phyloP scores from a whole-genome alignment of 495 filamentous ascomycete genomes.

The Neurospora sp. region DNA sequence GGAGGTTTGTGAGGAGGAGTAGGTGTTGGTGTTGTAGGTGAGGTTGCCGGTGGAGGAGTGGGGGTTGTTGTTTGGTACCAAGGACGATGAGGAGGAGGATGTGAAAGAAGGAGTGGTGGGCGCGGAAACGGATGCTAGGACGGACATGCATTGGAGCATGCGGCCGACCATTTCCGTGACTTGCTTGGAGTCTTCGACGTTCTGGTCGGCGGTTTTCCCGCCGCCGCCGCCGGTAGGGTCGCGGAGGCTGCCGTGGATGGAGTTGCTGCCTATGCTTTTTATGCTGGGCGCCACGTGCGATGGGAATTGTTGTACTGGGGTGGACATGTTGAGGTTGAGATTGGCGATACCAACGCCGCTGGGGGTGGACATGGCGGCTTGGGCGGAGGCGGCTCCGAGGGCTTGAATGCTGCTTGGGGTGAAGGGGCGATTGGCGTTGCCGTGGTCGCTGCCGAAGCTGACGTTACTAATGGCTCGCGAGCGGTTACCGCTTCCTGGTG shows the following conservation, averaged over 20 bases:
- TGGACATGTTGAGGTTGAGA: constrained; percentile 14
- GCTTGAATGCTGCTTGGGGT: constrained; percentile 37
- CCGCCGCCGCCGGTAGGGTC: not conserved
- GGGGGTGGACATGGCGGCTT: constrained; percentile 11
- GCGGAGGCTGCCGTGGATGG: constrained; percentile 20
- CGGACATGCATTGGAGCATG: constrained; percentile 94
- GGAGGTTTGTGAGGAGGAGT: not conserved
- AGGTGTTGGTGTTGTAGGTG: not conserved
- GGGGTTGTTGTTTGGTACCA: not conserved
- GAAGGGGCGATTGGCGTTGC: constrained; percentile 41
- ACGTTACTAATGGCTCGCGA: constrained; percentile 80
- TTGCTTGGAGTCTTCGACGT: constrained; percentile 63
- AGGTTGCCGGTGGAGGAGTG: not conserved
- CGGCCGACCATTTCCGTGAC: constrained; percentile 89
- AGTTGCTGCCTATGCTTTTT: not conserved
- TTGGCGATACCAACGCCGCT: constrained; percentile 9
- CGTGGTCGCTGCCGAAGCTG: constrained; percentile 47
- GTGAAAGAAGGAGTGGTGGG: not conserved
- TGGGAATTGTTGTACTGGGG: not conserved
- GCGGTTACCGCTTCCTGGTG: constrained; percentile 39
- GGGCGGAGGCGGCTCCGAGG: constrained; percentile 18
- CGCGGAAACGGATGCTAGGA: constrained; percentile 57
- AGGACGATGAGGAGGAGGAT: not conserved
- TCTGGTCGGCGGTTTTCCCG: constrained; percentile 25
- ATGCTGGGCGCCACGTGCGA: not conserved